A percentile compares a stretch with the other conserved stretches of the same genome.
These are phyloP conservation scores for Phragmites australis DNA, from an alignment of 176 grass and related monocot genomes.

Conservation along the genomic window DNA sequence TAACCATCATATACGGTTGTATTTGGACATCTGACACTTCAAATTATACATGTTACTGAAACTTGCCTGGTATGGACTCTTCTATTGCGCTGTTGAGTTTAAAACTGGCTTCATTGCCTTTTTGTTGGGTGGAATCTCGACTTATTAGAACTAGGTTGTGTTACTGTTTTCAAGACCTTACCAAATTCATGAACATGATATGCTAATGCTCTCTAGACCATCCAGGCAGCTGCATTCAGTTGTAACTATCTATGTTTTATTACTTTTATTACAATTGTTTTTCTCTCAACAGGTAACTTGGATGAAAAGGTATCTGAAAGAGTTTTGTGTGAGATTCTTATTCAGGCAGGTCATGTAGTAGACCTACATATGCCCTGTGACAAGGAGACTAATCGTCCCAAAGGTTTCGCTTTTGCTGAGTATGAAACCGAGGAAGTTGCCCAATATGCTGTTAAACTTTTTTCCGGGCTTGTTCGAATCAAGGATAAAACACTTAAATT, in stretches of 20 bases:
- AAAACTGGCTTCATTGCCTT: neutral
- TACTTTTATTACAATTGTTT: conserved; percentile 9
- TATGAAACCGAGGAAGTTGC: conserved; percentile 79
- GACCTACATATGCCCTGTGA: conserved; percentile 77
- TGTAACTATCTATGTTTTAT: conserved; percentile 21
- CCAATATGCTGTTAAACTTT: conserved; percentile 78
- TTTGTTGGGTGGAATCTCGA: neutral
- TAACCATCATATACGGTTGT: neutral
- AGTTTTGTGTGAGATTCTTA: conserved; percentile 87
- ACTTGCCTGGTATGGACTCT: neutral
- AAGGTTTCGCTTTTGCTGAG: conserved; percentile 91
- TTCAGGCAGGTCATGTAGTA: conserved; percentile 76
- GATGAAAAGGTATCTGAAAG: conserved; percentile 87
- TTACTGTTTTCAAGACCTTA: conserved; percentile 5
- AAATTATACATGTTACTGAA: neutral
- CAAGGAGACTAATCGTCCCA: conserved; percentile 71
- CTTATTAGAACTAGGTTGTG: neutral
- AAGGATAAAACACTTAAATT: conserved; percentile 74
- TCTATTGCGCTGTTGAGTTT: neutral
- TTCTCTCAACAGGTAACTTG: conserved; percentile 75
- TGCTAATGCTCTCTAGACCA: neutral
- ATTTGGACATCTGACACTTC: neutral
- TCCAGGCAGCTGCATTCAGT: neutral
- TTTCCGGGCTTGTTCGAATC: conserved; percentile 69
- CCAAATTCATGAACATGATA: neutral